A percentile compares a stretch with the other conserved stretches of the same genome.
Conservation (phyloP, 2,329 filamentous ascomycete species). For the Aspergillus alliaceus region DNA sequence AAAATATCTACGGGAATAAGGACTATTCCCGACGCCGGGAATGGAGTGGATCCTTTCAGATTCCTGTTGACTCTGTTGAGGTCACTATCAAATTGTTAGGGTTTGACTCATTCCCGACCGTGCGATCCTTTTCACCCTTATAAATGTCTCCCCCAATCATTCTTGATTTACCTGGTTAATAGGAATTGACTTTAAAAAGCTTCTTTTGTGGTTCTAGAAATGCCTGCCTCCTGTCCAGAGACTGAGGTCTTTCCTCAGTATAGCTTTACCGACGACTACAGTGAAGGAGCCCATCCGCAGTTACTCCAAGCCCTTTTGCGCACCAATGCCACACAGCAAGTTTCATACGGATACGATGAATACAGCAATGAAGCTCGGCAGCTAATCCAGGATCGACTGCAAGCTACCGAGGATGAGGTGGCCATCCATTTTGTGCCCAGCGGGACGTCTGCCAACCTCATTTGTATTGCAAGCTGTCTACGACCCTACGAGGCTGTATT, state of each 20-base stretch:
- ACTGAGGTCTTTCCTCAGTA: constrained; percentile 33
- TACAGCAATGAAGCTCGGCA: constrained; percentile 45
- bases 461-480: constrained; percentile 53
- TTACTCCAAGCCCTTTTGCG: constrained; percentile 49
- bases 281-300: constrained; percentile 53
- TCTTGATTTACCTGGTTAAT: neutral
- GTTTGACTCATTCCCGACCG: constrained; percentile 8
- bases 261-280: constrained; percentile 54
- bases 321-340: constrained; percentile 48
- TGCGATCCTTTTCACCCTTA: neutral
- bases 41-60: neutral
- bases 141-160: neutral
- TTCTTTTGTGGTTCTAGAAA: neutral
- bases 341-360: constrained; percentile 50
- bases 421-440: constrained; percentile 55
- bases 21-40: neutral
- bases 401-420: constrained; percentile 38
- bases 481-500: constrained; percentile 54
- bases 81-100: neutral
- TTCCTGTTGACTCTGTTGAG: too few species aligned
- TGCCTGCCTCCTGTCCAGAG: constrained; percentile 3
- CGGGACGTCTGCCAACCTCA: constrained; percentile 54
- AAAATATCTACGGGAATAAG: too few species aligned
- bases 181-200: neutral
- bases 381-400: constrained; percentile 39